Conservation (phyloP, 1,284 basidiomycete genomes). For the Filobasidium uniguttulatum region DNA sequence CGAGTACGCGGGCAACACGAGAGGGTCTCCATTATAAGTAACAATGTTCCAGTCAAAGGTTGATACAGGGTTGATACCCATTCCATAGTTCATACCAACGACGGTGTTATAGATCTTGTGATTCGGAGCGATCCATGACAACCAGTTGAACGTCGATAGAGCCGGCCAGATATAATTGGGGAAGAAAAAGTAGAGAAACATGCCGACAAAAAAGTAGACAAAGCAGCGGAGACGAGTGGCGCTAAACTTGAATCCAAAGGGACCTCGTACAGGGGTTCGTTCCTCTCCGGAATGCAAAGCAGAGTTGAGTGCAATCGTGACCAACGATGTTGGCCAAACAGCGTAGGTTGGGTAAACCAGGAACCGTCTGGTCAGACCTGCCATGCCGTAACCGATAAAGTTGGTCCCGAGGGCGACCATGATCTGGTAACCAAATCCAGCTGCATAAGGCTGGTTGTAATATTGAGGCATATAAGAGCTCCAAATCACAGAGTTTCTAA, state of each 20-base stretch:
- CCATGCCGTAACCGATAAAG: conserved; percentile 44
- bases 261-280: conserved; percentile 50
- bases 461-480: neutral
- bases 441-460: conserved; percentile 32
- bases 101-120: conserved; percentile 68
- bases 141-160: conserved; percentile 58
- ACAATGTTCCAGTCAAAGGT: conserved; percentile 84
- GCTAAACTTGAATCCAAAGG: conserved; percentile 40
- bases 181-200: conserved; percentile 74
- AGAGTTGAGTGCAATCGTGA: conserved; percentile 40
- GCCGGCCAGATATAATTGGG: conserved; percentile 48
- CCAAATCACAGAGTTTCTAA: too few relatives aligned
- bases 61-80: conserved; percentile 65
- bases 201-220: conserved; percentile 56
- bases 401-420: conserved; percentile 45
- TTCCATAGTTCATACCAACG: conserved; percentile 51
- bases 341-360: conserved; percentile 30
- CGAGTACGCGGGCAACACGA: conserved; percentile 61
- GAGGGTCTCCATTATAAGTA: conserved; percentile 60
- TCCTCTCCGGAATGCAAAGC: conserved; percentile 59
- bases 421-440: conserved; percentile 32
- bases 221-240: neutral
- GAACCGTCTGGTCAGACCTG: conserved; percentile 38
- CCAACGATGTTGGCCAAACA: conserved; percentile 40
- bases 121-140: conserved; percentile 83